Evolutionary conservation across 2,329 filamentous ascomycete species (phyloP), one percentile per base, ranked within the genome.

Genomic region (Ambrosiella xylebori): DNA sequence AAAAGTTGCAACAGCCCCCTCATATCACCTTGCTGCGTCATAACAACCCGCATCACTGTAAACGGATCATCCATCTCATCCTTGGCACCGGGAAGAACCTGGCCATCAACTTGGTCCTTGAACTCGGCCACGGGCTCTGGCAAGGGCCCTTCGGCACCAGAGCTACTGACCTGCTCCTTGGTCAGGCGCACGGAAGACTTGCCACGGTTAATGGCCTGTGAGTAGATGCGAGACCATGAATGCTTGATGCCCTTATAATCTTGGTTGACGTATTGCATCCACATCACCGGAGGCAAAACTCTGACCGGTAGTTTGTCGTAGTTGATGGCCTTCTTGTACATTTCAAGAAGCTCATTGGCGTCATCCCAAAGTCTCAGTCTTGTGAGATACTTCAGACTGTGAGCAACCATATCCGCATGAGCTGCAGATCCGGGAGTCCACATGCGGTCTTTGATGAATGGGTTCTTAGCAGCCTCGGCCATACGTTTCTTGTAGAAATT

Each of bases 251-350:
- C 74, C 4, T 76, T 71, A 63, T 80, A 77, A 19, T 82, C 74
- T 69, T 15, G 82, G 76, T 56, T 74, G 71, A 49, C 19, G 4
- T 80, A 71, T 65, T 86, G 77, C 0, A 80, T 75, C 19, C 76
- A 71, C 84, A 95, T 90, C 59, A 91, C 69, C 7, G 82, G 76
- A 54, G 75, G 74, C 19, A 86, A 69, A 57, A 90, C 69, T 13
- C 71, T 67, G 2, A 80, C 68, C 0, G 82, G 78, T 13, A 78
- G 69, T 1, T 61, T 59, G 50, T 15, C 47, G 17, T 51, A 68
- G 61, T 8, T 70, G 65, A 12, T 65, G 59, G 50, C 61, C 61
- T 49, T 64, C 51, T 68, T 67, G 64, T 80, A 85, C 54, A 78
- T 66, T 37, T 76, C 70, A 62, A 83, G 74, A 5, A 88, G 69